Conservation (phyloP, 2,329 filamentous ascomycete genomes). For the Fusarium continuum region DNA sequence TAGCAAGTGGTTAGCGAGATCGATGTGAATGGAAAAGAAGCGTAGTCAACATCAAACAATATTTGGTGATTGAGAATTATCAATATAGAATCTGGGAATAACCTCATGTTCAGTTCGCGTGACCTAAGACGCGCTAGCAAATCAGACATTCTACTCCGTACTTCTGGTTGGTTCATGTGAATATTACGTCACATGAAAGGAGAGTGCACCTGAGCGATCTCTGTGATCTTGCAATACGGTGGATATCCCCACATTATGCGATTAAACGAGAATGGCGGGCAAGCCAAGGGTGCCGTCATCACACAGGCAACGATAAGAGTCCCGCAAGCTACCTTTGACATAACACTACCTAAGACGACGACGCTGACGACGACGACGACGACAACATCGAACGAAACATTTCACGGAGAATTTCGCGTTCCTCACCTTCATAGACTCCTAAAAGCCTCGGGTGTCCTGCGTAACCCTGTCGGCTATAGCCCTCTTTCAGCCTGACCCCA, state of each 20-base stretch:
- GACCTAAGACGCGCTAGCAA: not conserved
- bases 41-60: not conserved
- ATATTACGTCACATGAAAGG: conserved; percentile 47
- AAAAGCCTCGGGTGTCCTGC: not conserved
- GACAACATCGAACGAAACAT: conserved; percentile 20
- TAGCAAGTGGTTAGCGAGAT: too few relatives aligned
- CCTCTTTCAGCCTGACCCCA: conserved; percentile 42
- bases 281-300: conserved; percentile 47
- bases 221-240: conserved; percentile 6
- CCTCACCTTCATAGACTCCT: not conserved
- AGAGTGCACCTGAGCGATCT: conserved; percentile 8
- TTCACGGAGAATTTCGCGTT: not conserved
- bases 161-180: conserved; percentile 32
- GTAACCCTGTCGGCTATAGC: not conserved
- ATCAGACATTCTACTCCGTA: not conserved
- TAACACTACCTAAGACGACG: conserved; percentile 32
- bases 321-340: conserved; percentile 37
- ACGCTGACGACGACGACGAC: conserved; percentile 35
- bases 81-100: conserved; percentile 10
- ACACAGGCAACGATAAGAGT: conserved; percentile 46
- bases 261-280: conserved; percentile 10
- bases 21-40: too few relatives aligned
- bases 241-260: conserved; percentile 44
- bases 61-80: not conserved
- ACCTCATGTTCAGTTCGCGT: conserved; percentile 15